A percentile compares a stretch with the other conserved stretches of the same genome.
Evolutionary conservation across 2,329 filamentous ascomycete genomes (phyloP).

Genomic region (Diplodia corticola): DNA sequence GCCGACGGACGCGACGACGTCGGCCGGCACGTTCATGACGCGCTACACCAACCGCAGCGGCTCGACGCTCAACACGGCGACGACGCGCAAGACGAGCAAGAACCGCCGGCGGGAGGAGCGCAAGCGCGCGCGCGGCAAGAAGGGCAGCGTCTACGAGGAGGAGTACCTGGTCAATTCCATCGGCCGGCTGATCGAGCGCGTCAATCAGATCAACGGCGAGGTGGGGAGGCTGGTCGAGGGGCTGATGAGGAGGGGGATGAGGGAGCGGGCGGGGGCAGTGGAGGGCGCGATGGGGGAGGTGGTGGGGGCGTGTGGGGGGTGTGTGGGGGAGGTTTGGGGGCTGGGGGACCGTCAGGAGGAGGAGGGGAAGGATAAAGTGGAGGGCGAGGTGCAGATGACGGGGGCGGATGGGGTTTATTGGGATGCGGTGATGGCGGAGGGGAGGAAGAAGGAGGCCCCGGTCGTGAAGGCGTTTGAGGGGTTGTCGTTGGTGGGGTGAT

Average conservation of each 20-base stretch:
- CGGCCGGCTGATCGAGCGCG: conserved; percentile 75
- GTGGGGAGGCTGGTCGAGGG: conserved; percentile 73
- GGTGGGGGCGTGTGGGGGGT: conserved; percentile 65
- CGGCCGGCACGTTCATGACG: conserved; percentile 82
- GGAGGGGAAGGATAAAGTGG: conserved; percentile 16
- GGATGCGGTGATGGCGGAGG: conserved; percentile 35
- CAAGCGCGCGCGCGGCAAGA: conserved; percentile 90
- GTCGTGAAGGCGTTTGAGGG: conserved; percentile 54
- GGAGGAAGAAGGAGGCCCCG: conserved; percentile 46
- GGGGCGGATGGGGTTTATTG: conserved; percentile 43
- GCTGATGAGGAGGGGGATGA: conserved; percentile 77
- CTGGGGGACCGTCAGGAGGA: conserved; percentile 25
- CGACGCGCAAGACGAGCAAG: conserved; percentile 79
- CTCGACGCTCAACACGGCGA: conserved; percentile 67
- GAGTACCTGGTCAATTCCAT: conserved; percentile 94
- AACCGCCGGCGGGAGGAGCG: conserved; percentile 89
- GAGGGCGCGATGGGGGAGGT: conserved; percentile 75
- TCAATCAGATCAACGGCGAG: conserved; percentile 72
- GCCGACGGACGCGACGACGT: conserved; percentile 78
- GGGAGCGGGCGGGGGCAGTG: conserved; percentile 78
- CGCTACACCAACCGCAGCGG: conserved; percentile 78
- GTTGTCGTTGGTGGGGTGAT: conserved; percentile 40
- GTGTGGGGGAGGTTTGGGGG: conserved; percentile 71
- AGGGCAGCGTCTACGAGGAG: conserved; percentile 96
- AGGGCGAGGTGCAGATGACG: conserved; percentile 20